These are phyloP conservation scores for Geotrichum candidum DNA, from an alignment of 1,139 yeast species.

Conservation along the genomic window DNA sequence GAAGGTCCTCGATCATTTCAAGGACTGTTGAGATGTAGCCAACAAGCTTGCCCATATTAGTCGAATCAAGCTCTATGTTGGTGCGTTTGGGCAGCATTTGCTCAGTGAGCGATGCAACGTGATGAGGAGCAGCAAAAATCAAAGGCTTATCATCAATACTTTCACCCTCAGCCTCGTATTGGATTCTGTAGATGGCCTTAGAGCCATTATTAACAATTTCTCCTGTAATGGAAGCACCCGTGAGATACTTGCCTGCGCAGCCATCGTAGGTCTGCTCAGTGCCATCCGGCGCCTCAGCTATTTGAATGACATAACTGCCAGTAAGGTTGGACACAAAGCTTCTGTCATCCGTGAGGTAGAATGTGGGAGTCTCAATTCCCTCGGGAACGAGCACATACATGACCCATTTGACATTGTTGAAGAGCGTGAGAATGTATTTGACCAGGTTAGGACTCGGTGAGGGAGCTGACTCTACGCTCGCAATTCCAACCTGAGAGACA, in stretches of 20 bases:
- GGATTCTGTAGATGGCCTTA: conserved; percentile 47
- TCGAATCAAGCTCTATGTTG: conserved; percentile 48
- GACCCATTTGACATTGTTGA: conserved; percentile 51
- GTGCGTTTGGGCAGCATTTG: conserved; percentile 32
- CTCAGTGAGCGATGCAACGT: conserved; percentile 47
- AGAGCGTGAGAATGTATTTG: conserved; percentile 41
- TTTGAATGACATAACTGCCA: conserved; percentile 27
- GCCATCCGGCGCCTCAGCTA: conserved; percentile 47
- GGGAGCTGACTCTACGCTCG: not conserved
- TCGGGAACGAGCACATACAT: conserved; percentile 49
- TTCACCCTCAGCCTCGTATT: conserved; percentile 48
- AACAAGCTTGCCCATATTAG: conserved; percentile 61
- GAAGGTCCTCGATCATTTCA: conserved; percentile 53
- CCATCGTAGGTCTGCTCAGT: conserved; percentile 42
- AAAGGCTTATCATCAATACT: conserved; percentile 51
- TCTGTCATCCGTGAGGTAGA: conserved; percentile 47
- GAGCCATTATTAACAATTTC: conserved; percentile 32
- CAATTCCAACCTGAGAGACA: conserved; percentile 47
- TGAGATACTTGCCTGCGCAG: conserved; percentile 57
- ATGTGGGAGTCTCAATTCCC: conserved; percentile 34
- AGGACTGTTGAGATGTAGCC: conserved; percentile 49
- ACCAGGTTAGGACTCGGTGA: conserved; percentile 20
- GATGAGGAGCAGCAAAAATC: conserved; percentile 71
- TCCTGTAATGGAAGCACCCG: conserved; percentile 40
- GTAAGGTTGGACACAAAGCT: conserved; percentile 41